phyloP scores from a whole-genome alignment of 2,329 filamentous ascomycete genomes.

The Saccharata proteae region DNA sequence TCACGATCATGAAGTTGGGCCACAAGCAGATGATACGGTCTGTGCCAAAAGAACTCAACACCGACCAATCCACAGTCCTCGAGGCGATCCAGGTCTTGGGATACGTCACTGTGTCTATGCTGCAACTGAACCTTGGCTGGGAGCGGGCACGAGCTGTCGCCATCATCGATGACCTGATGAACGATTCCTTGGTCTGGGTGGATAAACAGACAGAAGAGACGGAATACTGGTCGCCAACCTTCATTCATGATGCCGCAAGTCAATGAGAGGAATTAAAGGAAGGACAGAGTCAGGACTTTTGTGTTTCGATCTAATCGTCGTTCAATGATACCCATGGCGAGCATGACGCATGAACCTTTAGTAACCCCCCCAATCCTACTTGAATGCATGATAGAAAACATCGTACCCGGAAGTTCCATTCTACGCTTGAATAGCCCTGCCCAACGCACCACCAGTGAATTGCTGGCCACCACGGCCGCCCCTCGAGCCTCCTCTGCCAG shows the following conservation, averaged over 20 bases:
- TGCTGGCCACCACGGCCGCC: constrained; percentile 59
- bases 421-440: constrained; percentile 41
- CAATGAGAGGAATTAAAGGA: constrained; percentile 4
- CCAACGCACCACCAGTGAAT: constrained; percentile 71
- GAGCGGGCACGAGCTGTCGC: constrained; percentile 73
- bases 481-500: constrained; percentile 50
- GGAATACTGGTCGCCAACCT: constrained; percentile 86
- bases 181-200: constrained; percentile 86
- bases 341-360: constrained; percentile 9
- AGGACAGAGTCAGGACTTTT: neutral
- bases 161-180: constrained; percentile 78
- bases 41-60: constrained; percentile 89
- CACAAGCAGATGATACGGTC: constrained; percentile 79
- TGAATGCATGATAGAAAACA: constrained; percentile 6
- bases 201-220: constrained; percentile 76
- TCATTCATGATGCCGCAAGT: constrained; percentile 38
- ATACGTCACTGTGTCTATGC: constrained; percentile 80
- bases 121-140: constrained; percentile 79
- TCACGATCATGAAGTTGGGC: constrained; percentile 73
- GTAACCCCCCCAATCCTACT: constrained; percentile 6
- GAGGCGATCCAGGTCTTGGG: constrained; percentile 85
- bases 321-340: constrained; percentile 8
- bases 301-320: constrained; percentile 1
- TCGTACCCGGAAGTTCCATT: constrained; percentile 1
- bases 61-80: constrained; percentile 81